Conservation (phyloP, 495 filamentous ascomycete genomes). For the Lophiostoma macrostomum region DNA sequence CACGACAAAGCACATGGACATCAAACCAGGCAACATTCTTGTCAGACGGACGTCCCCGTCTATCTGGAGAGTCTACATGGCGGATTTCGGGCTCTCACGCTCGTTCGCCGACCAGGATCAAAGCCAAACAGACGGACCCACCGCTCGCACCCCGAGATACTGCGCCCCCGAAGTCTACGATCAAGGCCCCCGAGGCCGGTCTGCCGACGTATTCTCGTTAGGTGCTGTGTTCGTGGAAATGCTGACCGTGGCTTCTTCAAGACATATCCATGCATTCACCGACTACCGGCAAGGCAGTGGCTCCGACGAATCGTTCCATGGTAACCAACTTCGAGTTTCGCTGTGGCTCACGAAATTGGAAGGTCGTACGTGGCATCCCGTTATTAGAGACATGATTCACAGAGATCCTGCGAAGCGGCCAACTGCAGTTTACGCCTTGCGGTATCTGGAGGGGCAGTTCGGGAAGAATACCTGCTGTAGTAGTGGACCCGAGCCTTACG, state of each 20-base stretch:
- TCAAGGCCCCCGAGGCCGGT: background rate
- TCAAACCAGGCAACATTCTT: slow-evolving; percentile 26
- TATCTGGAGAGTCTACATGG: slow-evolving; percentile 8
- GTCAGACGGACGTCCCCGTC: background rate
- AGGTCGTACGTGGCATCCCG: no score
- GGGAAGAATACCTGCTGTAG: no score
- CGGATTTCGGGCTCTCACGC: slow-evolving; percentile 14
- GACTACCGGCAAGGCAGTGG: slow-evolving; percentile 2
- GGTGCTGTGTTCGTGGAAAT: slow-evolving; percentile 18
- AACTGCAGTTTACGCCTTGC: no score
- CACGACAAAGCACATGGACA: slow-evolving; percentile 29
- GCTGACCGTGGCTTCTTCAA: background rate
- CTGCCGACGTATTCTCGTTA: slow-evolving; percentile 18
- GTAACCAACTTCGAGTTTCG: background rate
- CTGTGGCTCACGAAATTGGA: no score
- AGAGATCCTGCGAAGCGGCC: no score
- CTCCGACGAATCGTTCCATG: slow-evolving; percentile 2
- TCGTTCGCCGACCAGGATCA: background rate
- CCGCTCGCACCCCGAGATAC: slow-evolving; percentile 11
- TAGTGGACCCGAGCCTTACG: no score
- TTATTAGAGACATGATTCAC: background rate
- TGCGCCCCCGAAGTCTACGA: slow-evolving; percentile 17
- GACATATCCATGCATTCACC: background rate
- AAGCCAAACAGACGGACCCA: slow-evolving; percentile 31
- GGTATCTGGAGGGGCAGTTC: no score